A percentile compares a stretch with the other conserved stretches of the same genome.
These are phyloP conservation scores for Nannochloris sp. DNA, from an alignment of 139 green algal genomes.

Conservation along the genomic window DNA sequence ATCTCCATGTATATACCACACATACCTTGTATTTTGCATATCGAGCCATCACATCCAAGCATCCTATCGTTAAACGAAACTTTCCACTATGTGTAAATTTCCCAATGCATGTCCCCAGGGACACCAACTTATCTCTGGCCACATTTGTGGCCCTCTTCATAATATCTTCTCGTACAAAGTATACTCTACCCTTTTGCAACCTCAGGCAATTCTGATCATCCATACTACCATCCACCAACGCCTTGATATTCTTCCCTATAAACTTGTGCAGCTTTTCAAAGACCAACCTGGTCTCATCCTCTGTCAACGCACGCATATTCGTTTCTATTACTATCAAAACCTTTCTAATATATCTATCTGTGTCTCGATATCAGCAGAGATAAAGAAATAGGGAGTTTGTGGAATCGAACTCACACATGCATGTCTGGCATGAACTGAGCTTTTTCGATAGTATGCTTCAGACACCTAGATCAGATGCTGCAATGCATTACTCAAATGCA, in stretches of 20 bases:
- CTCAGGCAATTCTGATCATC: conserved; percentile 81
- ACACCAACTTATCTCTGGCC: conserved; percentile 78
- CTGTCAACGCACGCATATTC: conserved; percentile 40
- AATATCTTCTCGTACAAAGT: conserved; percentile 87
- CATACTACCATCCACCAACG: conserved; percentile 63
- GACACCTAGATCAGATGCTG: no score
- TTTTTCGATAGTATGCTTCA: no score
- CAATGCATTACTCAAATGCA: no score
- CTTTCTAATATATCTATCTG: no score
- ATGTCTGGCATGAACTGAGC: no score
- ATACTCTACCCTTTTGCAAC: conserved; percentile 91
- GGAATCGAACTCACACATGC: no score
- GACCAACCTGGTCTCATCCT: conserved; percentile 83
- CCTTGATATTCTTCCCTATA: conserved; percentile 93
- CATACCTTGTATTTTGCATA: conserved; percentile 95
- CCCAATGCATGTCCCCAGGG: conserved; percentile 84
- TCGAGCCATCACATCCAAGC: conserved; percentile 78
- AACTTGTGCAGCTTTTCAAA: conserved; percentile 99
- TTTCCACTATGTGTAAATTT: conserved; percentile 96
- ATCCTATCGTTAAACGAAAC: conserved; percentile 85
- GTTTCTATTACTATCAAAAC: no score
- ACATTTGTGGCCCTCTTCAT: conserved; percentile 85
- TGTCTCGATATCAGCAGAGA: no score
- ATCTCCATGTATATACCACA: neutral
- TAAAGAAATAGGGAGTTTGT: no score